Evolutionary conservation across 1,284 basidiomycete genomes (phyloP), one percentile per base, ranked within the genome.

Genomic region (Irpex sp.): DNA sequence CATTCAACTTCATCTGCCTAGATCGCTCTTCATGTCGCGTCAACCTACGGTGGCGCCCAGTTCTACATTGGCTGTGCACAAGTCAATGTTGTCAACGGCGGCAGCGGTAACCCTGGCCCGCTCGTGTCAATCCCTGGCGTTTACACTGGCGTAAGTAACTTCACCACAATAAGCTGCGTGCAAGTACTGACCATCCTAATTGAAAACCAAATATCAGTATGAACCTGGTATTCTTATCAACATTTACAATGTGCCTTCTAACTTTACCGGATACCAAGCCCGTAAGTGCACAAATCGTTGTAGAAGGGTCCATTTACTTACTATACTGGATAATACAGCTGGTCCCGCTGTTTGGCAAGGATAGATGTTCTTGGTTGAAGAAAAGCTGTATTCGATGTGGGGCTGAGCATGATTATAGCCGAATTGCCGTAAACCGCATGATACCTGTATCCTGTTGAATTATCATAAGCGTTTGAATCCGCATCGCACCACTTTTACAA

Each of bases 1-100:
- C 54, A 46, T 74, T 81, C 65, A 79, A 71, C 11, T 81, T 81
- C 69, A 79, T 77, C 68, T 11, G 60, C 62, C 61, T 56, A 78
- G 68, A 79, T 79, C 61, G 79, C 79, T 9, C 70, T 70, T 50
- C 70, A 69, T 62, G 68, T 67, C 58, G 70, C 69, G 13, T 54
- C 35, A 58, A 66, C 67, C 50, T 74, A 57, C 64, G 69, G 70
- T 56, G 71, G 71, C 15, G 71, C 71, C n/a, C 71, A 72, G 64
- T 72, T 71, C 68, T 72, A 72, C 65, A 69, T 71, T 60, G 65
- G 70, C 51, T 72, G 71, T 60, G 71, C 69, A n/a, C 72, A 73
- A 63, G 60, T 78, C 68, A 72, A 76, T 65, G 74, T 78, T 63
- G 71, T 67, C 47, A 72, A 74, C 67, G 76, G 76, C 15, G 76